Evolutionary conservation across 495 filamentous ascomycete species (phyloP).

Genomic region (Trichoderma gamsii): DNA sequence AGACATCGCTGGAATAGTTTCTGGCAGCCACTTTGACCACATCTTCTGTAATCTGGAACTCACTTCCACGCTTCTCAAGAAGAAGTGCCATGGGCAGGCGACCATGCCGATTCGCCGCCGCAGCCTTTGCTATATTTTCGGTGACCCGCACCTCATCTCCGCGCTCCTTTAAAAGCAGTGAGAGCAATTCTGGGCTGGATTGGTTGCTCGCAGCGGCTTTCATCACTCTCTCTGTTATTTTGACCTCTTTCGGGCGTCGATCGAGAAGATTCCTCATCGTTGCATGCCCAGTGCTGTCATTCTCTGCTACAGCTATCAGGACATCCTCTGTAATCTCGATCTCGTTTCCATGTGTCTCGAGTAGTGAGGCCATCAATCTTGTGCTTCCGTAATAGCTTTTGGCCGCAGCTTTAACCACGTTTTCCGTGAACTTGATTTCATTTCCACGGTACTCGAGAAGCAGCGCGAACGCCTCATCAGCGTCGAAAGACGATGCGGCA

Average conservation of each 20-base stretch:
- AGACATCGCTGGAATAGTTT: background rate
- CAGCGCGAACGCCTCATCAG: background rate
- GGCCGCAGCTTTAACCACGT: background rate
- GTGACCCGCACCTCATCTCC: conserved; percentile 22
- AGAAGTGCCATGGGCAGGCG: background rate
- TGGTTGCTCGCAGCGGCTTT: conserved; percentile 18
- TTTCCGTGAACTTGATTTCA: conserved; percentile 21
- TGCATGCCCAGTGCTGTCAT: conserved; percentile 11
- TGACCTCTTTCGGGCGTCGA: conserved; percentile 14
- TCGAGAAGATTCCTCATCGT: conserved; percentile 20
- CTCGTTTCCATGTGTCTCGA: conserved; percentile 18
- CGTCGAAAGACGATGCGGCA: background rate
- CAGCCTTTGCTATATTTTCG: conserved; percentile 12
- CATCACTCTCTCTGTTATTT: conserved; percentile 18
- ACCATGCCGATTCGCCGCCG: background rate
- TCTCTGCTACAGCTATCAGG: conserved; percentile 19
- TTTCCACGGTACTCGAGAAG: conserved; percentile 17
- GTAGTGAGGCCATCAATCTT: conserved; percentile 15
- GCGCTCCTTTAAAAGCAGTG: conserved; percentile 19
- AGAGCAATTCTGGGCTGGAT: conserved; percentile 16
- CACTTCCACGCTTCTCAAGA: background rate
- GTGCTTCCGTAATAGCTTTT: background rate
- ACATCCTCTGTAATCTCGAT: conserved; percentile 19
- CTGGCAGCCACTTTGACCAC: background rate
- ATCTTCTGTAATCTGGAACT: background rate